Percentiles rank a stretch among this genome's conserved stretches.
Evolutionary conservation across 1,284 basidiomycete genomes (phyloP).

Genomic region (Tilletia horrida): DNA sequence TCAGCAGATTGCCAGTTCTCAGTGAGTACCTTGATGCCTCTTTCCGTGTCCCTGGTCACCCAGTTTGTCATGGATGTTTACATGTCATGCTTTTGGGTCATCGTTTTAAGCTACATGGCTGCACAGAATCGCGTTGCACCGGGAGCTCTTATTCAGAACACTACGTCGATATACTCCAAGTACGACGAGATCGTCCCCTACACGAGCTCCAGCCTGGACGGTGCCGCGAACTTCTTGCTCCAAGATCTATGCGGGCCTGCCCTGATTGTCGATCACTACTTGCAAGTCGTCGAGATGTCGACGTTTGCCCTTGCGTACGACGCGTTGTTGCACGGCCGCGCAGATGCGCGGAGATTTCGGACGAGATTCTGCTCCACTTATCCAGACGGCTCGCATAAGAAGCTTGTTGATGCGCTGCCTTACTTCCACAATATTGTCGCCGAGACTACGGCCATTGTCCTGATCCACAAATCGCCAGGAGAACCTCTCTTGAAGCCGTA

Average conservation of each 20-base stretch:
- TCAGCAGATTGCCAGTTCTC: neutral
- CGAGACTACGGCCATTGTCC: neutral
- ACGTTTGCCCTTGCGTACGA: neutral
- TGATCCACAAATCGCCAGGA: neutral
- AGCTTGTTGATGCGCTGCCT: neutral
- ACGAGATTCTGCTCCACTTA: neutral
- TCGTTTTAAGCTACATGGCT: neutral
- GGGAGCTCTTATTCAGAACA: constrained; percentile 37
- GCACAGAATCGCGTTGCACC: neutral
- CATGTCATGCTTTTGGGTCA: too few relatives aligned
- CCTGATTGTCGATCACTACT: neutral
- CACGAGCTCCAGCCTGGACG: neutral
- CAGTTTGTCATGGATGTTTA: too few relatives aligned
- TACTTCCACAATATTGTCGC: neutral
- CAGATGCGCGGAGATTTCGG: neutral
- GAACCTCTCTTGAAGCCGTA: neutral
- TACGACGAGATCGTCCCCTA: constrained; percentile 51
- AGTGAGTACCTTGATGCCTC: neutral
- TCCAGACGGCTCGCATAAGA: neutral
- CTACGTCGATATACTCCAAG: constrained; percentile 25
- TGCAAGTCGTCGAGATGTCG: constrained; percentile 1
- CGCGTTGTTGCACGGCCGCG: neutral
- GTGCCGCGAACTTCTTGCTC: neutral
- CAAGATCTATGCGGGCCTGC: neutral
- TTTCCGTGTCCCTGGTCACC: too few relatives aligned